Evolutionary conservation across 805 yeast species (phyloP), one percentile per base, ranked within the genome.

Genomic region (Hemisphaericaspora nanyangensis): DNA sequence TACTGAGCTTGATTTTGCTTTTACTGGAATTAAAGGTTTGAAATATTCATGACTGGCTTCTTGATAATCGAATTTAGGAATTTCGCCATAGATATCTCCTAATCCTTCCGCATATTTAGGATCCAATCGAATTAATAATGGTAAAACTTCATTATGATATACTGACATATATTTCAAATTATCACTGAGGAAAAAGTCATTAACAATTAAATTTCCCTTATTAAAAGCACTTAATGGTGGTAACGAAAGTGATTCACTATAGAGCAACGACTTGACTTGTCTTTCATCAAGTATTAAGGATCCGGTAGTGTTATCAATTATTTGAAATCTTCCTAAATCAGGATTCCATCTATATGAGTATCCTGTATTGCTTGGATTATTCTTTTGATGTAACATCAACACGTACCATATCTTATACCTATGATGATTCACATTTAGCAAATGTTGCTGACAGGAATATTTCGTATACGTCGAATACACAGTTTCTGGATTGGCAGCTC

Each of bases 391-490:
- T 35, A 56, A 39, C 65, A 63, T 58, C 31, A 64, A 49, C 12
- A 50, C 44, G 37, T 43, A 56, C 70, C 70, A 64, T 31, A 64
- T 58, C 38, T 58, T 60, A 43, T 62, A 64, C 16, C 67, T 40
- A 40, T 54, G 62, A 34, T 64, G 69, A 27, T 56, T 59, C 13
- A 64, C 70, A 37, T 63, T 59, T n/a, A 47, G 35, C 24, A 64
- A 46, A 48, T 64, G 70, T 40, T 64, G 70, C 28, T 57, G 66
- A 37, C 68, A 62, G 7, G 67, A 61, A 35, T 63, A 64, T 38
- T 64, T 64, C 20, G 70, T 63, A 35, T 64, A 64, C 2, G 70
- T 64, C 11, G 68, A 61, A 39, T 64, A 64, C 1, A 64, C 70
- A 1, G 70, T 62, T 33, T 61, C 63, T 1, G 70, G 70, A 39